Evolutionary conservation across 1,284 basidiomycete species (phyloP).

Genomic region (Dichomitus squalens): DNA sequence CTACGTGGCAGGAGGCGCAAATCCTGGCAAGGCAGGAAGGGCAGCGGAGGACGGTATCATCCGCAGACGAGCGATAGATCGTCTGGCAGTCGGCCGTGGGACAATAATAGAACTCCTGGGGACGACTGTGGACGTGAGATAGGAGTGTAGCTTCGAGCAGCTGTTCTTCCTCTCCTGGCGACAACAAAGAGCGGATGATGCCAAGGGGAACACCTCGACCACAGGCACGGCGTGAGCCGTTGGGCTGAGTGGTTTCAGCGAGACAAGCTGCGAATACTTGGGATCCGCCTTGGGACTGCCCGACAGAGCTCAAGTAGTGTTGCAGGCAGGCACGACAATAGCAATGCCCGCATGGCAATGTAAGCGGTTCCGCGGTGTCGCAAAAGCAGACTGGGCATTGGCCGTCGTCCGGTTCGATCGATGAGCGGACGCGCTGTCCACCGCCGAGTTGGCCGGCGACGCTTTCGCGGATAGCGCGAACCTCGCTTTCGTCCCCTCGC

Average conservation of each 20-base stretch:
- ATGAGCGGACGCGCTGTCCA: neutral
- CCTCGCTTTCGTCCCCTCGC: slow-evolving; percentile 36
- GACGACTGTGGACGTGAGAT: slow-evolving; percentile 40
- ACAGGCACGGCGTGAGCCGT: slow-evolving; percentile 26
- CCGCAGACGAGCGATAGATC: slow-evolving; percentile 29
- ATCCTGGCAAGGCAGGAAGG: slow-evolving; percentile 29
- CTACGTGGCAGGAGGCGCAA: slow-evolving; percentile 34
- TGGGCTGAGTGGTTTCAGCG: slow-evolving; percentile 18
- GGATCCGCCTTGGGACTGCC: slow-evolving; percentile 26
- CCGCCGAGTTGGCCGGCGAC: neutral
- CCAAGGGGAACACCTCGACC: slow-evolving; percentile 38
- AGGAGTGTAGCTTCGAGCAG: slow-evolving; percentile 44
- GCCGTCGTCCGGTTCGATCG: slow-evolving; percentile 21
- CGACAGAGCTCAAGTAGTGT: slow-evolving; percentile 39
- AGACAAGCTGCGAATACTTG: slow-evolving; percentile 38
- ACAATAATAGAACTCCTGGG: slow-evolving; percentile 49
- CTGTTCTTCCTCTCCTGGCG: slow-evolving; percentile 38
- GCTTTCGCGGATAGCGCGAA: slow-evolving; percentile 10
- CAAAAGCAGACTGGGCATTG: slow-evolving; percentile 47
- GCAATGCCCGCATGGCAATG: slow-evolving; percentile 47
- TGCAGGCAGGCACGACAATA: slow-evolving; percentile 54
- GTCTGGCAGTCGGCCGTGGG: slow-evolving; percentile 36
- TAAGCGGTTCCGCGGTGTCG: slow-evolving; percentile 37
- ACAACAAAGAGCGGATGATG: slow-evolving; percentile 42
- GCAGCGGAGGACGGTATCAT: slow-evolving; percentile 32